Conservation (phyloP, 305 asterid species). For the Fraxinus floribunda region DNA sequence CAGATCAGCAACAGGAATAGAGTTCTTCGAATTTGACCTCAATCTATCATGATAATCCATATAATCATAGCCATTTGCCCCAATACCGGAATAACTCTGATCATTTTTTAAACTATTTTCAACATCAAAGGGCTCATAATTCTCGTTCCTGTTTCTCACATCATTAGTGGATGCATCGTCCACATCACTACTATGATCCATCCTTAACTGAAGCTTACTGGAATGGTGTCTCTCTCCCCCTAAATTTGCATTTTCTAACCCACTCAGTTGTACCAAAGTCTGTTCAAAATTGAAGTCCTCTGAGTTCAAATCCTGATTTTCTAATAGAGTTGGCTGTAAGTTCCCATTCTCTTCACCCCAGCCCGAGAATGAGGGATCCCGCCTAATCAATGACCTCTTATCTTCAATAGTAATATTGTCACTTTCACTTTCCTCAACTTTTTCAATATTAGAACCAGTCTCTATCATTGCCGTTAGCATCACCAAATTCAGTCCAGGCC, state of each 20-base stretch:
- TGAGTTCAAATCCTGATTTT: slow-evolving; percentile 25
- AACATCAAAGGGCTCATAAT: slow-evolving; percentile 60
- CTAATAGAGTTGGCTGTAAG: slow-evolving; percentile 34
- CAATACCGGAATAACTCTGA: slow-evolving; percentile 26
- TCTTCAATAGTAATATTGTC: slow-evolving; percentile 23
- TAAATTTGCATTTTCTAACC: slow-evolving; percentile 35
- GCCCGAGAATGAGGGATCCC: slow-evolving; percentile 75
- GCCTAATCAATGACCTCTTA: slow-evolving; percentile 34
- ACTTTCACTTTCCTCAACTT: slow-evolving; percentile 39
- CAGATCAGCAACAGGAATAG: slow-evolving; percentile 58
- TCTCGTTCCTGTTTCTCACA: slow-evolving; percentile 33
- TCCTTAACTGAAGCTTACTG: slow-evolving; percentile 35
- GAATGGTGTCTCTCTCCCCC: slow-evolving; percentile 33
- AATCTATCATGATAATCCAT: slow-evolving; percentile 23
- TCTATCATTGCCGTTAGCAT: slow-evolving; percentile 52
- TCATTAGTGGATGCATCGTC: slow-evolving; percentile 39
- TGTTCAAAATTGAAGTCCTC: slow-evolving; percentile 55
- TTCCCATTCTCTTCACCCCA: slow-evolving; percentile 67
- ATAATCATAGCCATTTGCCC: slow-evolving; percentile 23
- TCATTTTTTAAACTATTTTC: slow-evolving; percentile 41
- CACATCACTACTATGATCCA: slow-evolving; percentile 48
- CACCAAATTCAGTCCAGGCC: slow-evolving; percentile 35
- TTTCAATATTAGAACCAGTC: slow-evolving; percentile 32
- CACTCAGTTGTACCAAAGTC: slow-evolving; percentile 32
- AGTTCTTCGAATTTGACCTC: slow-evolving; percentile 28